These are phyloP conservation scores for Wickerhamomyces tratensis DNA, from an alignment of 805 yeast species.

Conservation along the genomic window DNA sequence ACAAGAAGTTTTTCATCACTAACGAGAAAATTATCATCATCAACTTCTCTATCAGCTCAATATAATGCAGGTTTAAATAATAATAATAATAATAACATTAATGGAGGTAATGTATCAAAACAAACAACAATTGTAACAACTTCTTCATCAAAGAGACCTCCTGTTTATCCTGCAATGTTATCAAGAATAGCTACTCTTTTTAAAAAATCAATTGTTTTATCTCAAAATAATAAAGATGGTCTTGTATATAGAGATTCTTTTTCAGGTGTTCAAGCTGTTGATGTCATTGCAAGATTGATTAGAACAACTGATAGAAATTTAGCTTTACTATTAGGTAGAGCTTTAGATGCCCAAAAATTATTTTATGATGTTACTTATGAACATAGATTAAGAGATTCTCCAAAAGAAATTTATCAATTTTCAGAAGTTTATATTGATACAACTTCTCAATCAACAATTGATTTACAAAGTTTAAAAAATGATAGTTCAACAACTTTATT, in stretches of 20 bases:
- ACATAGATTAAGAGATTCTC: conserved; percentile 84
- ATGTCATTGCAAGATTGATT: conserved; percentile 74
- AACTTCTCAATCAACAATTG: conserved; percentile 1
- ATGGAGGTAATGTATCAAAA: not conserved
- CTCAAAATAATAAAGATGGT: conserved; percentile 83
- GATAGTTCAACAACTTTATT: conserved; percentile 8
- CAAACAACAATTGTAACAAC: conserved; percentile 38
- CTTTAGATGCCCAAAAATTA: conserved; percentile 87
- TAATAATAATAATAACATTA: not conserved
- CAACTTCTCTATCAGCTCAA: conserved; percentile 14
- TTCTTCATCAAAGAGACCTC: conserved; percentile 36
- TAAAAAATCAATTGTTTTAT: conserved; percentile 55
- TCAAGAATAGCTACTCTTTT: conserved; percentile 79
- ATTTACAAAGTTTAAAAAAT: conserved; percentile 7
- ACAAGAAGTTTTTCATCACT: conserved; percentile 36
- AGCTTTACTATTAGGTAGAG: conserved; percentile 81
- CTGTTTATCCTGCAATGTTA: conserved; percentile 82
- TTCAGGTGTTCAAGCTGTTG: conserved; percentile 91
- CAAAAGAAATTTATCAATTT: conserved; percentile 80
- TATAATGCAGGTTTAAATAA: conserved; percentile 11
- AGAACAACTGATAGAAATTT: conserved; percentile 86
- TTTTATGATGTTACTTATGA: conserved; percentile 95
- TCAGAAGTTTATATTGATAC: conserved; percentile 42
- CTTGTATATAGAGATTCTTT: conserved; percentile 87
- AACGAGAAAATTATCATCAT: conserved; percentile 16